A percentile compares a stretch with the other conserved stretches of the same genome.
Evolutionary conservation across 306 rosid genomes (phyloP).

Genomic region (Astragalus membranaceus): DNA sequence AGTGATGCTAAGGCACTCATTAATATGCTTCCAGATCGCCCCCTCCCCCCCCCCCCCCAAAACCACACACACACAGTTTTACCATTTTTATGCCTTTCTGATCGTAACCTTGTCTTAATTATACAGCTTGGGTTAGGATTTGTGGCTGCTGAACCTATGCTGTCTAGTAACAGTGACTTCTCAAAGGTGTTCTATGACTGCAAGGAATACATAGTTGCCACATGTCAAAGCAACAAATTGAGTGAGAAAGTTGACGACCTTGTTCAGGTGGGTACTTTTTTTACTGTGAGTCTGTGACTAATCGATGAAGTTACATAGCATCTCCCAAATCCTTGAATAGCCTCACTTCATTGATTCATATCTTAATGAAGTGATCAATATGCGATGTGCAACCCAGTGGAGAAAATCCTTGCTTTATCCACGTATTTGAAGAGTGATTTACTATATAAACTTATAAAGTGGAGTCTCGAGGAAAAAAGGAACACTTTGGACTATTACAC

Average conservation of each 20-base stretch:
- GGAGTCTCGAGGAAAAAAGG: neutral
- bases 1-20: too few relatives aligned
- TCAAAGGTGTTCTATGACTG: slow-evolving; percentile 81
- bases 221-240: slow-evolving; percentile 53
- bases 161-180: slow-evolving; percentile 52
- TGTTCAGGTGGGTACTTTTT: slow-evolving; percentile 56
- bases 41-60: too few relatives aligned
- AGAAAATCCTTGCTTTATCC: slow-evolving; percentile 2
- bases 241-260: slow-evolving; percentile 73
- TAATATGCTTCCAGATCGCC: neutral
- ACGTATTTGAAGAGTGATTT: neutral
- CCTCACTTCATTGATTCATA: neutral
- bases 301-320: neutral
- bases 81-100: slow-evolving; percentile 26
- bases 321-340: neutral
- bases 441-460: neutral
- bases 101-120: slow-evolving; percentile 32
- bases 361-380: slow-evolving; percentile 2
- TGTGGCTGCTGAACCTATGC: slow-evolving; percentile 58
- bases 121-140: slow-evolving; percentile 87
- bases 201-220: slow-evolving; percentile 62
- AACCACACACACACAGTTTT: neutral
- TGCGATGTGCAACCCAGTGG: neutral
- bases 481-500: neutral
- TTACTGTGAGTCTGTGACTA: neutral